Evolutionary conservation across 768 basidiomycete genomes (phyloP).

Genomic region (Leucosporidium scottii): DNA sequence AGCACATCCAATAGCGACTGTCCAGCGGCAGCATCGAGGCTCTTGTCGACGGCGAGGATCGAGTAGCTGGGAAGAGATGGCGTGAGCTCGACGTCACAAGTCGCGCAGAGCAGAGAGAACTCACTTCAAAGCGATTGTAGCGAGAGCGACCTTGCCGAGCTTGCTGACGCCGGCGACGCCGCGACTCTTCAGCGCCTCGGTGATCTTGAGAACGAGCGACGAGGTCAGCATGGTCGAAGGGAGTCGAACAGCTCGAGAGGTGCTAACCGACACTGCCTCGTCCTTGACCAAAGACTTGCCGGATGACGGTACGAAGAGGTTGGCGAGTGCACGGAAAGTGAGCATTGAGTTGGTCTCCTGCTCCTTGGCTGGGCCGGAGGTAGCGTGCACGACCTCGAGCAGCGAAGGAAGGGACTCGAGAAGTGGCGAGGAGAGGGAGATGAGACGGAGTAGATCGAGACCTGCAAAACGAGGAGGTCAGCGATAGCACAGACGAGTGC

Average conservation of each 20-base stretch:
- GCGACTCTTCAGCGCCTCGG: conserved; percentile 50
- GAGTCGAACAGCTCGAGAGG: background rate
- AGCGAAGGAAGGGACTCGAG: conserved; percentile 49
- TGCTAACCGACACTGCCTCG: conserved; percentile 31
- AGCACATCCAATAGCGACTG: conserved; percentile 34
- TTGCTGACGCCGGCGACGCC: conserved; percentile 56
- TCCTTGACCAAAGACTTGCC: conserved; percentile 32
- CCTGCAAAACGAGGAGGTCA: conserved; percentile 46
- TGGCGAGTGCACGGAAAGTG: conserved; percentile 68
- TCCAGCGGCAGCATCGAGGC: conserved; percentile 23
- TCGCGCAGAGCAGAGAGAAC: conserved; percentile 39
- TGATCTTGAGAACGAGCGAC: conserved; percentile 47
- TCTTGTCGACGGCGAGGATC: conserved; percentile 35
- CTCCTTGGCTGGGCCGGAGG: conserved; percentile 47
- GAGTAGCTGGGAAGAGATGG: conserved; percentile 33
- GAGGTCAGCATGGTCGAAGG: background rate
- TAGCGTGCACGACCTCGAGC: conserved; percentile 43
- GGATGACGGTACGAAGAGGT: conserved; percentile 52
- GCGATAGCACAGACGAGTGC: background rate
- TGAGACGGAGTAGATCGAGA: conserved; percentile 73
- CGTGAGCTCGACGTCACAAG: background rate
- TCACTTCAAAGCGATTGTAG: conserved; percentile 83
- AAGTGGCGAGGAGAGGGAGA: conserved; percentile 57
- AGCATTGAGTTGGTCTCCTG: conserved; percentile 80
- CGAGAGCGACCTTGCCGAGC: conserved; percentile 64